A percentile compares a stretch with the other conserved stretches of the same genome.
These are phyloP conservation scores for Penicillium fimorum DNA, from an alignment of 495 filamentous ascomycete species.

Conservation along the genomic window DNA sequence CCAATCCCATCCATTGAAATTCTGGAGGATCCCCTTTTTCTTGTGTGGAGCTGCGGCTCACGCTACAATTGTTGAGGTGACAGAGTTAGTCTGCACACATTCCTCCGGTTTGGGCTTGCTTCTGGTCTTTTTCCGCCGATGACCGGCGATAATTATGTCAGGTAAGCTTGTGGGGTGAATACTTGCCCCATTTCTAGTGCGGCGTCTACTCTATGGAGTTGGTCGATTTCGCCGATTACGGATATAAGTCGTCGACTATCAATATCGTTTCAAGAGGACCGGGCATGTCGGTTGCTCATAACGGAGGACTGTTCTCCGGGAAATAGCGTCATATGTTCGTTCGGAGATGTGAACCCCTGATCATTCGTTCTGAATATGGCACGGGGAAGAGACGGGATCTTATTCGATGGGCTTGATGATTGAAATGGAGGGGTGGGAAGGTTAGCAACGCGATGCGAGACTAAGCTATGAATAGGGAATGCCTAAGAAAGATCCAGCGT, in stretches of 20 bases:
- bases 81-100: not conserved
- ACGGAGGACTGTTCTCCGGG: constrained; percentile 10
- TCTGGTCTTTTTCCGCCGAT: constrained; percentile 14
- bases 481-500: not conserved
- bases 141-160: constrained; percentile 17
- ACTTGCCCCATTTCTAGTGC: not conserved
- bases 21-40: not conserved
- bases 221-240: constrained; percentile 8
- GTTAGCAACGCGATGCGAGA: not conserved
- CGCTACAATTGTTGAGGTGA: constrained; percentile 14
- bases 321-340: not conserved
- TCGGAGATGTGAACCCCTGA: not conserved
- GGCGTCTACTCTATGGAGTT: not conserved
- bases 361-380: not conserved
- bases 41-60: constrained; percentile 3
- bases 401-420: not conserved
- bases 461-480: not conserved
- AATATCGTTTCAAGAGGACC: not conserved
- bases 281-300: not conserved
- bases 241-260: not conserved
- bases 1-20: not conserved
- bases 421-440: not conserved
- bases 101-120: constrained; percentile 13
- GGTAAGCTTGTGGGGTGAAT: not conserved
- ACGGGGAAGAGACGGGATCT: not conserved